phyloP scores from a whole-genome alignment of 768 basidiomycete species.

The Mycena chlorophos region DNA sequence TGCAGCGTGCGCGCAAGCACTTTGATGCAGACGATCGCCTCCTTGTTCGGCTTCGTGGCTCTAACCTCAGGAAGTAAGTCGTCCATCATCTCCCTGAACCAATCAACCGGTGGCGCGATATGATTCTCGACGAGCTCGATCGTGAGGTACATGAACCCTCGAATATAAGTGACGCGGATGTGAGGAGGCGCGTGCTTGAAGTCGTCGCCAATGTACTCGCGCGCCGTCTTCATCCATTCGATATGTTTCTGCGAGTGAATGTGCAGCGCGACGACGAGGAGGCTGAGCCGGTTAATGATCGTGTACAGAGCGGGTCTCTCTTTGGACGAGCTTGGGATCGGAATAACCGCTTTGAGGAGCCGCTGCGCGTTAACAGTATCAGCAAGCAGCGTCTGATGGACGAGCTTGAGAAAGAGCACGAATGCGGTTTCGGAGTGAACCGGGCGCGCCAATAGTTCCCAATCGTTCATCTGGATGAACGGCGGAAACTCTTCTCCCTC shows the following conservation, averaged over 20 bases:
- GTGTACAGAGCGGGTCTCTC: constrained; percentile 61
- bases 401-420: constrained; percentile 77
- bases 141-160: constrained; percentile 71
- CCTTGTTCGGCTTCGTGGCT: constrained; percentile 24
- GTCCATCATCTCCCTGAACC: constrained; percentile 63
- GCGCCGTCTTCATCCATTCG: constrained; percentile 63
- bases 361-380: constrained; percentile 56
- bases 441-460: constrained; percentile 50
- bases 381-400: constrained; percentile 50
- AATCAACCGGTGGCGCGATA: constrained; percentile 55
- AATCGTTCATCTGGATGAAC: constrained; percentile 62
- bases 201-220: constrained; percentile 61
- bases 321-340: constrained; percentile 66
- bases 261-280: constrained; percentile 67
- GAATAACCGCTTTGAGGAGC: constrained; percentile 68
- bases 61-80: constrained; percentile 58
- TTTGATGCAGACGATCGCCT: constrained; percentile 5
- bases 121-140: constrained; percentile 57
- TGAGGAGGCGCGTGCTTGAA: constrained; percentile 66
- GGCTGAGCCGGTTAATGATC: constrained; percentile 82
- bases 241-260: constrained; percentile 54
- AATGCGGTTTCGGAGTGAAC: constrained; percentile 69
- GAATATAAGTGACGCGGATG: constrained; percentile 70
- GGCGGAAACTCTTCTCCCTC: constrained; percentile 66
- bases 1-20: constrained; percentile 8